Percentiles rank a stretch among this genome's conserved stretches.
Evolutionary conservation across 495 filamentous ascomycete genomes (phyloP).

Genomic region (Penicillium paxilli): DNA sequence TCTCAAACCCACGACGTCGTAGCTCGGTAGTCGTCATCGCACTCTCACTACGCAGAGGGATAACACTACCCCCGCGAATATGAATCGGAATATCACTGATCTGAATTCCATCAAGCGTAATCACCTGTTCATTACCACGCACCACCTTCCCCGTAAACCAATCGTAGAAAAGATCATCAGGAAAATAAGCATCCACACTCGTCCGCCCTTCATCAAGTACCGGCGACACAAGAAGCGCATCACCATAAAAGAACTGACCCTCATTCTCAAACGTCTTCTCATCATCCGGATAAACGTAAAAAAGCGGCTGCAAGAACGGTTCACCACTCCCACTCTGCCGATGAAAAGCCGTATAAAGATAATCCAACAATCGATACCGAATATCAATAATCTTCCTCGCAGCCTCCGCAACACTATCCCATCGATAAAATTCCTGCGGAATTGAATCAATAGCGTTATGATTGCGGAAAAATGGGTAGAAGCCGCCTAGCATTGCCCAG

Average conservation of each 20-base stretch:
- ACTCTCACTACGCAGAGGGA: slow-evolving; percentile 61
- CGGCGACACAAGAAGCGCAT: slow-evolving; percentile 69
- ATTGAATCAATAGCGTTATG: slow-evolving; percentile 58
- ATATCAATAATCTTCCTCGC: slow-evolving; percentile 72
- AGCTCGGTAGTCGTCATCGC: slow-evolving; percentile 72
- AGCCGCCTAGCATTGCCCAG: slow-evolving; percentile 81
- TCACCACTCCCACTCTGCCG: slow-evolving; percentile 64
- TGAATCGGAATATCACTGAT: slow-evolving; percentile 72
- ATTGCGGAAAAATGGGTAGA: slow-evolving; percentile 82
- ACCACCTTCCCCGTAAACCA: slow-evolving; percentile 63
- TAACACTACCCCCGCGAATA: slow-evolving; percentile 67
- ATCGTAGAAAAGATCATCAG: slow-evolving; percentile 76
- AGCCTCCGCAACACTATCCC: slow-evolving; percentile 61
- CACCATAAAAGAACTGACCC: slow-evolving; percentile 74
- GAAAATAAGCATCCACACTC: slow-evolving; percentile 70
- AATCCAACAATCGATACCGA: slow-evolving; percentile 75
- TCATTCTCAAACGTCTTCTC: slow-evolving; percentile 58
- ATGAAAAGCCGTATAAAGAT: slow-evolving; percentile 77
- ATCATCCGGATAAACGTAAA: slow-evolving; percentile 71
- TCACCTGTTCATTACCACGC: slow-evolving; percentile 51
- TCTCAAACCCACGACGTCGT: slow-evolving; percentile 64
- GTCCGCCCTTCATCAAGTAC: slow-evolving; percentile 65
- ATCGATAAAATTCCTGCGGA: slow-evolving; percentile 79
- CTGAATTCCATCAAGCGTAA: slow-evolving; percentile 54
- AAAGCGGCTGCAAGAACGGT: slow-evolving; percentile 69